These are phyloP conservation scores for Phycomyces nitens DNA, from an alignment of 192 early-diverging fungal genomes.

Conservation along the genomic window DNA sequence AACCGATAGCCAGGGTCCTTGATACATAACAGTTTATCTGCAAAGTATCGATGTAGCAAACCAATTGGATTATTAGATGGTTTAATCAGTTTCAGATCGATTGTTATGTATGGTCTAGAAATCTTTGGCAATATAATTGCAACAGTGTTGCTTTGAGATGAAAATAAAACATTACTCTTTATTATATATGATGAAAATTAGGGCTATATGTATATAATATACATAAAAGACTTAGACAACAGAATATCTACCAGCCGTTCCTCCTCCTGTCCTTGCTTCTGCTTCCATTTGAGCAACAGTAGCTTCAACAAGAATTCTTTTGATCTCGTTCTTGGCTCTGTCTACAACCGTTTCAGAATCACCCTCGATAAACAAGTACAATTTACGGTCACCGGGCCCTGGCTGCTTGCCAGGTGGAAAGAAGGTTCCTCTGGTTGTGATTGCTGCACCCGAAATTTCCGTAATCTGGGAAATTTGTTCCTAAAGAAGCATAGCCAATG, in stretches of 20 bases:
- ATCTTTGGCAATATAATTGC: no score
- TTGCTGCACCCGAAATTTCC: constrained; percentile 90
- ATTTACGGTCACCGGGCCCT: constrained; percentile 75
- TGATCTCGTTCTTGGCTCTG: constrained; percentile 90
- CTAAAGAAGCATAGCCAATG: constrained; percentile 37
- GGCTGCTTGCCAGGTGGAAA: constrained; percentile 83
- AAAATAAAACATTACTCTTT: no score
- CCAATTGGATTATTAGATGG: no score
- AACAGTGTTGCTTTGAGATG: no score
- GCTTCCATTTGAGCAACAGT: constrained; percentile 71
- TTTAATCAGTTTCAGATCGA: no score
- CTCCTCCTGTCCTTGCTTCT: constrained; percentile 52
- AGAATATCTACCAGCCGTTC: constrained; percentile 46
- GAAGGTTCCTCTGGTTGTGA: constrained; percentile 91
- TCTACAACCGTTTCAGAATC: constrained; percentile 88
- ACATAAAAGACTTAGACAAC: constrained; percentile 35
- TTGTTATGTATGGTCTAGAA: no score
- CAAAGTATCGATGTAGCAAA: no score
- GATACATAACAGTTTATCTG: no score
- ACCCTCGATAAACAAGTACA: constrained; percentile 94
- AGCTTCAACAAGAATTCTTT: constrained; percentile 85
- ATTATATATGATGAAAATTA: no score
- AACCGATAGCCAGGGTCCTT: no score
- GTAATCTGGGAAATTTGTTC: constrained; percentile 91
- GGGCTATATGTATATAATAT: no score